phyloP scores from a whole-genome alignment of 2,329 filamentous ascomycete genomes.

The Xylariaceae sp. region DNA sequence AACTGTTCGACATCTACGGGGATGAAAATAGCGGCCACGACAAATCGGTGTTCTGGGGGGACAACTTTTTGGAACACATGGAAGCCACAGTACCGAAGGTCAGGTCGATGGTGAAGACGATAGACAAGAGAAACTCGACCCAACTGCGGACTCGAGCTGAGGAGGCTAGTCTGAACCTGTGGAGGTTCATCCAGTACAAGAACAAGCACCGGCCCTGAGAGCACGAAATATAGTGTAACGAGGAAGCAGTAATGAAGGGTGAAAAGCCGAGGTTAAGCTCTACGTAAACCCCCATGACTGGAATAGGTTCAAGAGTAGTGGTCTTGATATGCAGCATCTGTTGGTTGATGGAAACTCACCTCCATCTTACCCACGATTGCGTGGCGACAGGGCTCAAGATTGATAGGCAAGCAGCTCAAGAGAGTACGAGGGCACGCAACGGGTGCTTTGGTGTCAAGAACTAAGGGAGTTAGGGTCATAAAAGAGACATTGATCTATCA shows the following conservation, averaged over 20 bases:
- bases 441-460: slow-evolving; percentile 16
- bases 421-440: slow-evolving; percentile 7
- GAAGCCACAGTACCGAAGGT: slow-evolving; percentile 53
- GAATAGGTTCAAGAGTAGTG: not conserved
- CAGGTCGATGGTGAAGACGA: slow-evolving; percentile 55
- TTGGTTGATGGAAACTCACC: slow-evolving; percentile 13
- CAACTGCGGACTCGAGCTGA: slow-evolving; percentile 61
- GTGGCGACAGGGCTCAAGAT: slow-evolving; percentile 5
- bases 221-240: not conserved
- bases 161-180: slow-evolving; percentile 59
- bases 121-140: slow-evolving; percentile 57
- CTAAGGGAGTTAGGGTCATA: slow-evolving; percentile 36
- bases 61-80: slow-evolving; percentile 58
- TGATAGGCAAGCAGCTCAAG: slow-evolving; percentile 4
- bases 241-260: no score
- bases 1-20: slow-evolving; percentile 66
- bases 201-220: slow-evolving; percentile 49
- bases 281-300: no score
- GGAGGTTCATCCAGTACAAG: slow-evolving; percentile 64
- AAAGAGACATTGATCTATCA: slow-evolving; percentile 31
- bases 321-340: not conserved
- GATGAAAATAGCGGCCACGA: slow-evolving; percentile 60
- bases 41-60: slow-evolving; percentile 61
- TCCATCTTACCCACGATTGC: slow-evolving; percentile 6
- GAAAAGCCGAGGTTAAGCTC: no score